phyloP scores from a whole-genome alignment of 2,329 filamentous ascomycete species.

The Penicillium sp. region DNA sequence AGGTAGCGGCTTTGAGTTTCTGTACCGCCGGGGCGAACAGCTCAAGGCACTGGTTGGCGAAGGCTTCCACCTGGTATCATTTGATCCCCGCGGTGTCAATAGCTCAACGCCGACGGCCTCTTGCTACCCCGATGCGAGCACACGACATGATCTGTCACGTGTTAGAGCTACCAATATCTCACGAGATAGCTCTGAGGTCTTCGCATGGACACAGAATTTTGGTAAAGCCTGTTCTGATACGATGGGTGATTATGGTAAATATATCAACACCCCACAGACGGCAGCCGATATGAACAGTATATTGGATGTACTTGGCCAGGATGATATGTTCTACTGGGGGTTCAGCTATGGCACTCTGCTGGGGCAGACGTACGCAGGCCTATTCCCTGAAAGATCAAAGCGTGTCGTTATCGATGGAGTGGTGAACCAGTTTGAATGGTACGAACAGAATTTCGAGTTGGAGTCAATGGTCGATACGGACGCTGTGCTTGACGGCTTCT shows the following conservation, averaged over 20 bases:
- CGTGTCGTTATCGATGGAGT: conserved; percentile 26
- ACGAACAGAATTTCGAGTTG: conserved; percentile 15
- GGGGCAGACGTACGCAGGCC: conserved; percentile 43
- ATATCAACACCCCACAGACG: conserved; percentile 54
- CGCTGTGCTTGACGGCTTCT: conserved; percentile 12
- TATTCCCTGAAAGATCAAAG: conserved; percentile 36
- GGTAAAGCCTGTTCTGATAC: conserved; percentile 46
- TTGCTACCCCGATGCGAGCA: conserved; percentile 43
- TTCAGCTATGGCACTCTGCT: conserved; percentile 44
- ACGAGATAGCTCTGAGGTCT: conserved; percentile 35
- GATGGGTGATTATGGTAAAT: conserved; percentile 47
- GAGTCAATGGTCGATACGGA: conserved; percentile 21
- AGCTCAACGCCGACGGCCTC: conserved; percentile 35
- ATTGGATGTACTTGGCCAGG: conserved; percentile 45
- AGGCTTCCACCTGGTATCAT: conserved; percentile 49
- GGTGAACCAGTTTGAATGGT: conserved; percentile 28
- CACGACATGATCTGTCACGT: conserved; percentile 31
- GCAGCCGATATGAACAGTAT: conserved; percentile 56
- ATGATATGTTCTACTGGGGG: conserved; percentile 43
- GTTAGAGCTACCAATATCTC: conserved; percentile 24
- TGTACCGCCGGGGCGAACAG: conserved; percentile 38
- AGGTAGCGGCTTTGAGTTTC: conserved; percentile 42
- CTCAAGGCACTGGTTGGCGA: conserved; percentile 45
- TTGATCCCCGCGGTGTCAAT: conserved; percentile 53
- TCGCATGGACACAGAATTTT: conserved; percentile 45